phyloP scores from a whole-genome alignment of 169 alveolate genomes.

The Blepharisma undulans region DNA sequence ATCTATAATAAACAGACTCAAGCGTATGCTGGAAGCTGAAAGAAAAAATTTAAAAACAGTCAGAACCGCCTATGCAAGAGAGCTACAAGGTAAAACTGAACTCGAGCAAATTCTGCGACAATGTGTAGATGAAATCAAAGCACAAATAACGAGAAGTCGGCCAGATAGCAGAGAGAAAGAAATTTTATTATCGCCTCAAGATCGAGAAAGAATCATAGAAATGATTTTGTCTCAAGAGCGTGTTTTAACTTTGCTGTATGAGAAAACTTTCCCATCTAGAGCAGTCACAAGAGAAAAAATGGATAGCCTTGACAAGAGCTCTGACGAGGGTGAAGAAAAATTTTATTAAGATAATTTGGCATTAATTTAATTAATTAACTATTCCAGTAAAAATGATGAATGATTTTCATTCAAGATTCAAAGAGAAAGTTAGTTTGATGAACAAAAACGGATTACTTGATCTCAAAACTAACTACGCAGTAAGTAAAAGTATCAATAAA shows the following conservation, averaged over 20 bases:
- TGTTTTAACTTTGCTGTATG: slow-evolving; percentile 62
- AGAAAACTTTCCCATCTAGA: slow-evolving; percentile 68
- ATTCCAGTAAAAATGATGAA: background rate
- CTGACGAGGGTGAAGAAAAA: background rate
- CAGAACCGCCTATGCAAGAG: slow-evolving; percentile 1
- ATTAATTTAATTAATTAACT: background rate
- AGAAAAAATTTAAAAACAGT: slow-evolving; percentile 2
- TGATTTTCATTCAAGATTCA: background rate
- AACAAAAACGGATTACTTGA: background rate
- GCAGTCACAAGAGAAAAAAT: slow-evolving; percentile 32
- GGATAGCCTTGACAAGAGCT: background rate
- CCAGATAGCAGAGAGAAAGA: background rate
- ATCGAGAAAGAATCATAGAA: slow-evolving; percentile 60
- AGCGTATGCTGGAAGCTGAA: slow-evolving; percentile 20
- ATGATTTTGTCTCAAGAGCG: slow-evolving; percentile 60
- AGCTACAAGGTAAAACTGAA: slow-evolving; percentile 16
- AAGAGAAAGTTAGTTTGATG: background rate
- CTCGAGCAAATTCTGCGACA: slow-evolving; percentile 22
- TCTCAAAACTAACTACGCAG: background rate
- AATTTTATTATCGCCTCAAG: slow-evolving; percentile 43
- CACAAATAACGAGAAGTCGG: background rate
- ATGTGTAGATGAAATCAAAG: slow-evolving; percentile 38
- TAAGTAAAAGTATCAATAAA: background rate
- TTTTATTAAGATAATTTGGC: background rate
- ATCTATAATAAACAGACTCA: slow-evolving; percentile 5